Base-by-base conservation (phyloP, 2,329 filamentous ascomycete species). In the Exophiala sp. region DNA sequence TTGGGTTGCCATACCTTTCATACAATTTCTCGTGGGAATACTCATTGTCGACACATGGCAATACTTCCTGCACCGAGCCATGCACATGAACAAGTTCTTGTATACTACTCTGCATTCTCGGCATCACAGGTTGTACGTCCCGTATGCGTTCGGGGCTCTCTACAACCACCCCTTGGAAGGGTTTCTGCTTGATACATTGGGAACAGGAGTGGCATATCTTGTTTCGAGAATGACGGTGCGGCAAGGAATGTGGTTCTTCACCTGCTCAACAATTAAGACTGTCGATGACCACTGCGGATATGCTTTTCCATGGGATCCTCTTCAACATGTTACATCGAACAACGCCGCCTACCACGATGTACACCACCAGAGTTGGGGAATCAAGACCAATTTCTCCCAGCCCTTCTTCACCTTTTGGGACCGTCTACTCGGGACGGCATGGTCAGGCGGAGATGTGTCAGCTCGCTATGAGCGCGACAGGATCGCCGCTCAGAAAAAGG, bases 211-310 rank as follows among this genome's bases (percentile, higher is more conserved):
- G 30, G 88, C 80, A 18, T 97, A 94, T 72, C 83, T 95, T 63
- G 64, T 86, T 10, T 81, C 87, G 0, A 78, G 85, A 53, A 85
- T 97, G 85, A 88, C 82, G n/a, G 76, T 83, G 42, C 83, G 90
- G 46, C 88, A 95, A 68, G 85, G 83, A 61, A 90, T 95, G 74
- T 79, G 81, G 68, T 96, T 96, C 74, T 97, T 95, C 69, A 83
- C 84, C 43, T 79, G 82, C 67, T 91, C 86, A 24, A 94, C 88
- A 6, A 82, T 96, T 74, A 98, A 98, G 76, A 97, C 93, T 0
- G 88, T 97, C 21, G 90, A 96, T 64, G 93, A 98, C 65, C 93
- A 98, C 72, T 96, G 91, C 68, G 93, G 93, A 58, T 98, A 97
- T 65, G 77, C 82, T n/a, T 83, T 98, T 55, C 93, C 93, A 1